Percentiles rank a stretch among this genome's conserved stretches.
Evolutionary conservation across 179 eudicot genomes (phyloP).

Genomic region (Corrigiola litoralis): DNA sequence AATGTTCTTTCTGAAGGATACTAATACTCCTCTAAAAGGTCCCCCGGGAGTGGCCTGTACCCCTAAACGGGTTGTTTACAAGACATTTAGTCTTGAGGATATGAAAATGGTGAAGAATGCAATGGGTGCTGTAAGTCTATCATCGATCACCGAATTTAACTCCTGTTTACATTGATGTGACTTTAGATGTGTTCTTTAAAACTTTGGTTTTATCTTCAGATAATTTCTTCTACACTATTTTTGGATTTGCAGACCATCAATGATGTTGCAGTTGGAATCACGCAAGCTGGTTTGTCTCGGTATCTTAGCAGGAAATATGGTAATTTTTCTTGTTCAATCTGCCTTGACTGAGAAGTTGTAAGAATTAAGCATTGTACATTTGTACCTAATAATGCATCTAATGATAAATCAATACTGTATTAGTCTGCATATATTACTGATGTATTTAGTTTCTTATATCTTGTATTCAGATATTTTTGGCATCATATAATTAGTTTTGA

Average conservation of each 20-base stretch:
- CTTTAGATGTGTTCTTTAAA: neutral
- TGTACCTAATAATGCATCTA: too few relatives aligned
- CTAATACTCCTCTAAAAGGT: conserved; percentile 43
- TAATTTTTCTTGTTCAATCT: conserved; percentile 16
- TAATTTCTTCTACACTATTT: neutral
- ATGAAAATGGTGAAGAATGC: conserved; percentile 65
- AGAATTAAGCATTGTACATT: too few relatives aligned
- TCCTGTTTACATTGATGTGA: neutral
- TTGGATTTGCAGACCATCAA: conserved; percentile 55
- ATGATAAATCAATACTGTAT: too few relatives aligned
- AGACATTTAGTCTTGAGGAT: conserved; percentile 52
- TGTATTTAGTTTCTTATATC: too few relatives aligned
- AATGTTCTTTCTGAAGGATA: conserved; percentile 45
- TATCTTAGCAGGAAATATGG: conserved; percentile 65
- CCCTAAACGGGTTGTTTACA: conserved; percentile 45
- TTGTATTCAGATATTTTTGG: too few relatives aligned
- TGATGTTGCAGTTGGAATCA: conserved; percentile 73
- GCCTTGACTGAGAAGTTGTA: too few relatives aligned
- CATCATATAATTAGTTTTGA: too few relatives aligned
- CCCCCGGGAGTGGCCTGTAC: conserved; percentile 19
- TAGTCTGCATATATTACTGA: neutral
- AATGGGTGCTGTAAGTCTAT: conserved; percentile 41
- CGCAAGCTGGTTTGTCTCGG: conserved; percentile 69
- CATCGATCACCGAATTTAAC: neutral
- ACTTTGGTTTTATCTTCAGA: neutral